These are phyloP conservation scores for Chaetoceros muelleri DNA, from an alignment of 108 stramenopile species.

Conservation along the genomic window DNA sequence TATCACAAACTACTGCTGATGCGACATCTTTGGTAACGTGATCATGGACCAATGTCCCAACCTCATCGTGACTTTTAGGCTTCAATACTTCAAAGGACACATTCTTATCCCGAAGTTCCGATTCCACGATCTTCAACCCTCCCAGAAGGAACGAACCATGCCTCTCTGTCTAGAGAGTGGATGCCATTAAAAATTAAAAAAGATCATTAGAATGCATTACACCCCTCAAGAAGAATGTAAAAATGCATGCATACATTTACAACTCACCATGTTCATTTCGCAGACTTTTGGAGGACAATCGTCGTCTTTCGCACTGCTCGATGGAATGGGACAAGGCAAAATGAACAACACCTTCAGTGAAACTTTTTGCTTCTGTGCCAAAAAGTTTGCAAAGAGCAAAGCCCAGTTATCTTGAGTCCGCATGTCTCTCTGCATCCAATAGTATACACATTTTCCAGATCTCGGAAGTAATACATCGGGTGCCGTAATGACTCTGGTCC, in stretches of 20 bases:
- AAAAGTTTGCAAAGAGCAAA: slow-evolving; percentile 61
- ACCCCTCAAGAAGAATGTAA: no score
- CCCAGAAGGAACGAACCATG: slow-evolving; percentile 82
- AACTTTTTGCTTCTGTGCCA: slow-evolving; percentile 39
- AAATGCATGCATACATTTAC: no score
- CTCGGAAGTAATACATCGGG: neutral
- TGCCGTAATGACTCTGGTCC: neutral
- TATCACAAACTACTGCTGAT: slow-evolving; percentile 76
- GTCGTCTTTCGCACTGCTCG: slow-evolving; percentile 10
- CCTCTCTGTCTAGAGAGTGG: no score
- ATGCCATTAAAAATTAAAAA: no score
- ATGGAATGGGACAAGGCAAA: slow-evolving; percentile 41
- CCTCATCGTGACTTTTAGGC: slow-evolving; percentile 26
- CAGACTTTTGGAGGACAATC: slow-evolving; percentile 20
- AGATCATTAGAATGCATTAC: no score
- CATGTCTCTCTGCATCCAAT: slow-evolving; percentile 98
- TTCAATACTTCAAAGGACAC: slow-evolving; percentile 80
- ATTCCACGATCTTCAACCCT: slow-evolving; percentile 75
- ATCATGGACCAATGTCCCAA: slow-evolving; percentile 34
- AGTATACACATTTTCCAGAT: slow-evolving; percentile 9
- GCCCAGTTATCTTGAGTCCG: slow-evolving; percentile 95
- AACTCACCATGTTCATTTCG: slow-evolving; percentile 34
- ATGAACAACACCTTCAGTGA: slow-evolving; percentile 73
- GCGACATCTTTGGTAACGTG: slow-evolving; percentile 25
- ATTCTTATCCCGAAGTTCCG: slow-evolving; percentile 36